Percentiles rank a stretch among this genome's conserved stretches.
Conservation (phyloP, 2,329 filamentous ascomycete genomes). For the Trichoderma sp. region DNA sequence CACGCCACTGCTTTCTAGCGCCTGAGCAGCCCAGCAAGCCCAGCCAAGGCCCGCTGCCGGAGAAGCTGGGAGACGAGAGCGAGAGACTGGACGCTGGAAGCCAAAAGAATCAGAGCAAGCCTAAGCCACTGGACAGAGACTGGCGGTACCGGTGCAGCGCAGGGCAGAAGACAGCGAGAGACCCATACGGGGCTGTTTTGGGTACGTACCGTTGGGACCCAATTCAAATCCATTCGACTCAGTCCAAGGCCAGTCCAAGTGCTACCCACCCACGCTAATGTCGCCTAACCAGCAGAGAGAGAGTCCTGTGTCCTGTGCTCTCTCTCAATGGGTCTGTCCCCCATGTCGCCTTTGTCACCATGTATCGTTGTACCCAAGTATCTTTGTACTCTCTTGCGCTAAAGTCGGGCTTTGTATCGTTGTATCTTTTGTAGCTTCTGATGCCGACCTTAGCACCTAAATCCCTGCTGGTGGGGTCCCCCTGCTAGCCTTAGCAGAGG, state of each 20-base stretch:
- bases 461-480: neutral
- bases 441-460: neutral
- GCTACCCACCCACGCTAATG: slow-evolving; percentile 21
- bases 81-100: neutral
- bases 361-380: neutral
- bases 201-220: slow-evolving; percentile 19
- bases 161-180: neutral
- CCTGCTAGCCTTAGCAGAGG: neutral
- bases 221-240: neutral
- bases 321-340: neutral
- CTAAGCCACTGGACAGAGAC: neutral
- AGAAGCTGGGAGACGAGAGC: neutral
- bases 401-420: neutral
- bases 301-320: neutral
- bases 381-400: neutral
- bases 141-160: neutral
- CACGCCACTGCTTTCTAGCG: slow-evolving; percentile 4
- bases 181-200: neutral
- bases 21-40: neutral
- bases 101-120: neutral
- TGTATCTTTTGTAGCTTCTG: neutral
- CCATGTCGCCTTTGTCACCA: neutral
- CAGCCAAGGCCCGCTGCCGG: neutral
- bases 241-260: neutral
- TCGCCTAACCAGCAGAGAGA: neutral